Base-by-base conservation (phyloP, 768 basidiomycete genomes). In the Plicaturopsis crispa region DNA sequence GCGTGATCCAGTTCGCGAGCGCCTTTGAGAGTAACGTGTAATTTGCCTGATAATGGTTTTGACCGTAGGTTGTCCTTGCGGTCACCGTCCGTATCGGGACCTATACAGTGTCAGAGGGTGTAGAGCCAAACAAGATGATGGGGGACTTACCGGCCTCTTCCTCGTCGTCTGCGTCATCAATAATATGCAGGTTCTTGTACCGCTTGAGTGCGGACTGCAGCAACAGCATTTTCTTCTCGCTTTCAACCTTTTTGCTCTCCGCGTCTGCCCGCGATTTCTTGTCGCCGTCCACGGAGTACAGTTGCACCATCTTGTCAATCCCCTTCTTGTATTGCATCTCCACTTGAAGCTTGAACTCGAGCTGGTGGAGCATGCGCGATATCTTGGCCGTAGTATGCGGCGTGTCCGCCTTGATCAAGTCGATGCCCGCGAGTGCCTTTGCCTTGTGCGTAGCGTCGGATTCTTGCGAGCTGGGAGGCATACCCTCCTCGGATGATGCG, bases 261-360 rank as follows among this genome's bases (percentile, higher is more conserved):
- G 93, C 91, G 57, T 98, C 94, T 10, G 78, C 80, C 52, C 86
- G 78, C 31, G 92, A 85, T 58, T 89, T 90, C 75, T 94, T 94
- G 69, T 99, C 96, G 38, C 93, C 94, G 53, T 99, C 96, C 4
- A 85, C 88, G 52, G 90, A 81, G 59, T 97, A 97, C 22, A 97
- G 72, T 61, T 87, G 93, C 24, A 84, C 87, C 96, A 99, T 99
- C 69, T 97, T 97, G 65, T 98, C 93, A 47, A 97, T 96, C 30
- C 96, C 96, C 57, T 83, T 76, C 70, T 93, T 94, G 70, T 97
- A 97, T 64, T 98, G 92, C 66, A 85, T 78, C 63, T 99, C 96
- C 47, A 99, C 90, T 60, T 94, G 89, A 39, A 97, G 80, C 66
- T 99, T 99, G 77, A 97, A 99, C 63, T 98, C 93, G 45, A 99